Percentiles rank a stretch among this genome's conserved stretches.
Conservation (phyloP, 768 basidiomycete genomes). For the Tephrocybe sp. region DNA sequence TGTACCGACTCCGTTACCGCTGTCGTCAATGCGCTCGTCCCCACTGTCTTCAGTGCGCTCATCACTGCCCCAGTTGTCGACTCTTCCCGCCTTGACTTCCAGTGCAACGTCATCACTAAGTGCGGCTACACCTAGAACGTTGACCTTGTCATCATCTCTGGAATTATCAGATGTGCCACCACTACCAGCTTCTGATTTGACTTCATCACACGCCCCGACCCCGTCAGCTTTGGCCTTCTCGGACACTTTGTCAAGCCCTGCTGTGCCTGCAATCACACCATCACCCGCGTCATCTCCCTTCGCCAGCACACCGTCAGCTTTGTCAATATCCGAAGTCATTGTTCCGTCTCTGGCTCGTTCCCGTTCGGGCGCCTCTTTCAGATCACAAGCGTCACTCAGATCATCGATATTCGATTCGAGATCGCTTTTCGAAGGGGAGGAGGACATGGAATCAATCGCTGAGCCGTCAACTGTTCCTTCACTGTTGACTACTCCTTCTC, state of each 20-base stretch:
- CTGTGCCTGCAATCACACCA: slow-evolving; percentile 2
- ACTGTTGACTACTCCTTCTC: slow-evolving; percentile 47
- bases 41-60: slow-evolving; percentile 22
- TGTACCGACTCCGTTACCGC: slow-evolving; percentile 31
- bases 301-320: slow-evolving; percentile 2
- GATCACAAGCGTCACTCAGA: slow-evolving; percentile 45
- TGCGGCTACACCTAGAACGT: slow-evolving; percentile 8
- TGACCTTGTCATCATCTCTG: background rate
- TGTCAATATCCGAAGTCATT: background rate
- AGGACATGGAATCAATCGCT: slow-evolving; percentile 27
- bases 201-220: slow-evolving; percentile 7
- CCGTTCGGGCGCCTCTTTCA: slow-evolving; percentile 29
- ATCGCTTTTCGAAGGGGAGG: slow-evolving; percentile 28
- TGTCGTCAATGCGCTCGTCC: slow-evolving; percentile 22
- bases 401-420: slow-evolving; percentile 36
- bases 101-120: slow-evolving; percentile 4
- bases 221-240: slow-evolving; percentile 33
- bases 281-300: background rate
- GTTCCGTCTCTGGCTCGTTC: slow-evolving; percentile 4
- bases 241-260: slow-evolving; percentile 30
- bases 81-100: slow-evolving; percentile 7
- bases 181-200: slow-evolving; percentile 1
- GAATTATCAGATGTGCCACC: slow-evolving; percentile 5
- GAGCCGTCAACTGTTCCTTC: slow-evolving; percentile 53
- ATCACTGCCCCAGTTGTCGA: slow-evolving; percentile 2